Base-by-base conservation (phyloP, 352 stramenopile genomes). In the Paralagenidium karlingii region DNA sequence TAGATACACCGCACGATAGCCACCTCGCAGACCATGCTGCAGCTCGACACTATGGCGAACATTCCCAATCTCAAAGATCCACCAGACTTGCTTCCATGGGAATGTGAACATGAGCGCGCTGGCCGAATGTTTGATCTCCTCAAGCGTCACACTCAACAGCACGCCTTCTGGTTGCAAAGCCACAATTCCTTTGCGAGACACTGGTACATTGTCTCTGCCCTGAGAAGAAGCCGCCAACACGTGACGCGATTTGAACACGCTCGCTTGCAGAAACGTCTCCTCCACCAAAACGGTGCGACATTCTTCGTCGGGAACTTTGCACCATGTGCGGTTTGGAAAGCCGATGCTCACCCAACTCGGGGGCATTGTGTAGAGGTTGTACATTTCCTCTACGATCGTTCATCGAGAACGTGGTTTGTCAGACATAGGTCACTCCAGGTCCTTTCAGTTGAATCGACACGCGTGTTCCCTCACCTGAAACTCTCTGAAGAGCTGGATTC, bases 21-120 rank as follows among this genome's bases (percentile, higher is more conserved):
- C 75, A 21, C 75, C 71, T 16, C 71, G 71, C 6, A 89, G 54
- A 13, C 68, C 75, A 39, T 89, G 75, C 51, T 89, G 75, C 41
- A 89, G 29, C 46, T 89, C 75, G 21, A 89, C 60, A 21, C 58
- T 74, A 55, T 86, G 65, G 28, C 50, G 55, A 21, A 62, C 65
- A 16, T 46, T 60, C 5, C 49, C 56, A 40, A 80, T 37, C 45
- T 75, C 63, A 30, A 89, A 75, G 38, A 85, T 70, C 76, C 76
- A 89, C 76, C 76, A 89, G 28, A 86, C 54, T 41, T 89, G 76
- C 43, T 89, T 89, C 76, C 76, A 89, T 31, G 76, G 76, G 42
- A 89, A 89, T 24, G 76, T 89, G 42, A 85, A 83, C 36, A 89
- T 37, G 12, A 89, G 46, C 13, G 76, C 69, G 21, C 71, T 86